A percentile compares a stretch with the other conserved stretches of the same genome.
These are phyloP conservation scores for Ganoderma sinense DNA, from an alignment of 1,284 basidiomycete species.

Conservation along the genomic window DNA sequence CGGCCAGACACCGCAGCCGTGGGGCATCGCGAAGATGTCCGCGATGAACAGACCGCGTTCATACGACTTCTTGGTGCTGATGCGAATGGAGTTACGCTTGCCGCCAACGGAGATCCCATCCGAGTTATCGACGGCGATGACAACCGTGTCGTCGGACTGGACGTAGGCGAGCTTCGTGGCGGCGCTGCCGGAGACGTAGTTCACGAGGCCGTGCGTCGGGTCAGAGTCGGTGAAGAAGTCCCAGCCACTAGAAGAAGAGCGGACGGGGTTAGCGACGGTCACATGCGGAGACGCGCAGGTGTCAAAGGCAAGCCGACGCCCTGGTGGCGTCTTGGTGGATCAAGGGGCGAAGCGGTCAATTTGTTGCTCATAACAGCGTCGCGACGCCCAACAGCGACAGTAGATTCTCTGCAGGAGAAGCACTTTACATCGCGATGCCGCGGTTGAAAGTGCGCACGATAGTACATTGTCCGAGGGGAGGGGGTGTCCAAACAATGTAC, in stretches of 20 bases:
- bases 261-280: conserved; percentile 2
- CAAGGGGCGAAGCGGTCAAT: neutral
- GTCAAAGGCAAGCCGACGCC: neutral
- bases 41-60: conserved; percentile 79
- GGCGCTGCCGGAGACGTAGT: conserved; percentile 39
- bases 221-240: conserved; percentile 67
- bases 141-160: conserved; percentile 57
- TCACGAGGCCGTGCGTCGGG: conserved; percentile 55
- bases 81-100: conserved; percentile 78
- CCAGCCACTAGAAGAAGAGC: conserved; percentile 56
- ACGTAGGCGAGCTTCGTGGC: conserved; percentile 67
- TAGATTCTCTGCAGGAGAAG: neutral
- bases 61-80: conserved; percentile 72
- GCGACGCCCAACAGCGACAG: neutral
- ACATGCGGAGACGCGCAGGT: neutral
- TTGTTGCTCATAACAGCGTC: neutral
- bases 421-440: neutral
- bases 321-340: neutral
- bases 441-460: neutral
- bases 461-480: too few relatives aligned
- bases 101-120: conserved; percentile 57
- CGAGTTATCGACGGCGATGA: conserved; percentile 70
- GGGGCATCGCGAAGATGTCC: conserved; percentile 80
- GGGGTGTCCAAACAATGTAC: neutral
- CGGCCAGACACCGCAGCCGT: conserved; percentile 85